Percentiles rank a stretch among this genome's conserved stretches.
phyloP scores from a whole-genome alignment of 768 basidiomycete species.

The Sistotremastrum suecicum region DNA sequence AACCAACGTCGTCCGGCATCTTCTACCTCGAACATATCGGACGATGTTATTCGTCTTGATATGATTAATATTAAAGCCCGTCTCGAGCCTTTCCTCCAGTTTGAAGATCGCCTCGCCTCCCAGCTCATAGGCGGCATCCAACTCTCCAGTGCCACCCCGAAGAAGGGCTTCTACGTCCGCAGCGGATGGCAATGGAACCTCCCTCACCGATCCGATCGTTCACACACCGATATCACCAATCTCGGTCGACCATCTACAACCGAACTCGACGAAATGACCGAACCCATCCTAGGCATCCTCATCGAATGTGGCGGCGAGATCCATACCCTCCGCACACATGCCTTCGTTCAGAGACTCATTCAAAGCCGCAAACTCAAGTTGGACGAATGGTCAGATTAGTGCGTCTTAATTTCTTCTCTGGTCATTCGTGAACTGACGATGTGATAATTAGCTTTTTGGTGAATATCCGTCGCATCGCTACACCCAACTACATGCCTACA shows the following conservation, averaged over 20 bases:
- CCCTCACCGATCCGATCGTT: not conserved
- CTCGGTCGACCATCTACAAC: conserved; percentile 10
- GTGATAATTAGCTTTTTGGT: conserved; percentile 48
- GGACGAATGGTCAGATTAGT: conserved; percentile 87
- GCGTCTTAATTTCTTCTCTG: conserved; percentile 18
- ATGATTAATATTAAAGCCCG: not conserved
- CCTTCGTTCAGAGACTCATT: conserved; percentile 55
- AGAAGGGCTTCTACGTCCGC: conserved; percentile 57
- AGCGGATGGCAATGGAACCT: conserved; percentile 52
- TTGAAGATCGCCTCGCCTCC: conserved; percentile 15
- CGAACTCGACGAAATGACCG: conserved; percentile 26
- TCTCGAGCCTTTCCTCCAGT: not conserved
- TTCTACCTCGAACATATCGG: not conserved
- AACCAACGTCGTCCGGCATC: conserved; percentile 13
- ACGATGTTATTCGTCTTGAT: not conserved
- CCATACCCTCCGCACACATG: conserved; percentile 57
- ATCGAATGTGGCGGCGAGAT: conserved; percentile 49
- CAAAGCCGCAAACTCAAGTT: conserved; percentile 55
- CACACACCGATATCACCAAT: not conserved
- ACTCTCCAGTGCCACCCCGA: conserved; percentile 49
- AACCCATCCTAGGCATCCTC: conserved; percentile 23
- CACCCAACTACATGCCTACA: conserved; percentile 61
- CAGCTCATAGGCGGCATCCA: conserved; percentile 43
- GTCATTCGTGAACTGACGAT: not conserved
- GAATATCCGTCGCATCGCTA: conserved; percentile 58